Evolutionary conservation across 176 grass and related monocot species (phyloP), one percentile per base, ranked within the genome.

Genomic region (Avena sativa): DNA sequence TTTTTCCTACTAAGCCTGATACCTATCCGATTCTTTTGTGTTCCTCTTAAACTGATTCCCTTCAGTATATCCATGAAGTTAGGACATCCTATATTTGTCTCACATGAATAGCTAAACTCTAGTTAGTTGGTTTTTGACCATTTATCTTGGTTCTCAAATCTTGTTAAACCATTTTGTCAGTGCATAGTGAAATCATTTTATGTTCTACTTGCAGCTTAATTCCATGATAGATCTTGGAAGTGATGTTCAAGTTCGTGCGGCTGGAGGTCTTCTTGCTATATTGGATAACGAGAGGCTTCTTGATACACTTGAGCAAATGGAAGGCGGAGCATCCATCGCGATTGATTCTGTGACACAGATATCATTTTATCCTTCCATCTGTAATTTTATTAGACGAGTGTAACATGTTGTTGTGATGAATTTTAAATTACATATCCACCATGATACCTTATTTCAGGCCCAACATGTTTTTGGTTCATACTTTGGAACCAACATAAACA

Each of bases 211-310:
- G 84, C 88, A 98, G 96, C 96, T 98, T 88, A 98, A 98, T 92
- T 98, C 96, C 71, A 98, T 95, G 96, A 95, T 98, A 87, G 96
- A 98, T 92, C 93, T 98, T 77, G 91, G 90, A 91, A 98, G 93
- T 59, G 96, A 98, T 81, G 88, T 98, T 81, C 93, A 98, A 91
- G 96, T 98, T 89, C 93, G 96, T 76, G 93, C 93, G 74, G 96
- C 86, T 89, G 96, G 96, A 80, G 96, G 96, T 81, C 96, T 98
- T 78, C 92, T 98, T 86, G 93, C 93, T 80, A 91, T 98, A 92
- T 92, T 95, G 92, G 96, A 95, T 71, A 94, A 92, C 70, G 93
- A 95, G 84, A 92, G 93, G 86, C 91, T 98, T 88, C 90, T 98
- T 86, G 93, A 95, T 82, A 91, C 88, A 59, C 74, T 94, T 71